Evolutionary conservation across 345 rosid genomes (phyloP).

Genomic region (Eucalyptus marginata): DNA sequence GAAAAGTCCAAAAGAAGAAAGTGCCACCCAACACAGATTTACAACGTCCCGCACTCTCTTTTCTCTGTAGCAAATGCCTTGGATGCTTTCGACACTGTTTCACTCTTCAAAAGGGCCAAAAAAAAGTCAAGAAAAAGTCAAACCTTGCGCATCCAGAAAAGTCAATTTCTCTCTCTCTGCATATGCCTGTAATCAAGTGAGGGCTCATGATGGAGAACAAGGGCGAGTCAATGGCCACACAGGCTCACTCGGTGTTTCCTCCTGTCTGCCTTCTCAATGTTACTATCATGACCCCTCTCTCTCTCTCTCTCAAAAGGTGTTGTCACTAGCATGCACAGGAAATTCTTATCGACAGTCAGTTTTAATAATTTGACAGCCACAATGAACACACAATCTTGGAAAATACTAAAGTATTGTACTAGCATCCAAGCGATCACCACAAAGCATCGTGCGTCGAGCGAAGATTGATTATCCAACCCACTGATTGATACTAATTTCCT

Average conservation of each 20-base stretch:
- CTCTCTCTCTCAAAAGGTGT: neutral
- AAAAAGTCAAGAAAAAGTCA: neutral
- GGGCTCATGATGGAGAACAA: neutral
- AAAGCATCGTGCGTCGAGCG: neutral
- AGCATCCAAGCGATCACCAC: neutral
- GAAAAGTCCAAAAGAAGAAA: neutral
- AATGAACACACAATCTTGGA: neutral
- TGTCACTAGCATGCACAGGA: neutral
- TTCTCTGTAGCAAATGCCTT: neutral
- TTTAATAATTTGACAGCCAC: neutral
- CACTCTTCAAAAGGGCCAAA: neutral
- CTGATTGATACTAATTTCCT: neutral
- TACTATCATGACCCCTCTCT: conserved; percentile 1
- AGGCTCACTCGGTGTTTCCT: conserved; percentile 25
- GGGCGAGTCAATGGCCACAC: conserved; percentile 33
- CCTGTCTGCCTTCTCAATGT: conserved; percentile 24
- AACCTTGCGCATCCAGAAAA: neutral
- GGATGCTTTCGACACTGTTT: neutral
- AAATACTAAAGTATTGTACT: neutral
- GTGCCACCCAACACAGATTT: neutral
- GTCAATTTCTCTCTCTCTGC: neutral
- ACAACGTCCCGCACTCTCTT: neutral
- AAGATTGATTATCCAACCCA: neutral
- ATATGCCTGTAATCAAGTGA: neutral
- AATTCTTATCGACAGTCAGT: neutral